These are phyloP conservation scores for Rubia yunnanensis DNA, from an alignment of 257 asterid genomes.

Conservation along the genomic window DNA sequence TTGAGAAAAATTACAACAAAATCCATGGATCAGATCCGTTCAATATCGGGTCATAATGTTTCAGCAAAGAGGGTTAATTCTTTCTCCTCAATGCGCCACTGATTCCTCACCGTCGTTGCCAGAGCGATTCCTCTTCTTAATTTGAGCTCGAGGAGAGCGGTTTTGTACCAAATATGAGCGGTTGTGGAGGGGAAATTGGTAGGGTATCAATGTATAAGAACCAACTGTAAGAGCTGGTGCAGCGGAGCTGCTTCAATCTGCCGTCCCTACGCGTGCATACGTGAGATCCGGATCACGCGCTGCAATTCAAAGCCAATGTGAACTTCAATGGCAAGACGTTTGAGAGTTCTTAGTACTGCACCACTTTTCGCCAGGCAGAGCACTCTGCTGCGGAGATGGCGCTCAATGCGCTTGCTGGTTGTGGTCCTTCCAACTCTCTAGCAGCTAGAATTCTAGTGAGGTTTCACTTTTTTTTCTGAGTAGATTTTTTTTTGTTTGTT, in stretches of 20 bases:
- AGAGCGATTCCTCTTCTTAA: too few relatives aligned
- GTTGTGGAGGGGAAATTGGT: neutral
- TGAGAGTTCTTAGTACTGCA: conserved; percentile 76
- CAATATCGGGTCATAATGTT: too few relatives aligned
- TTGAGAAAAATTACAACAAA: too few relatives aligned
- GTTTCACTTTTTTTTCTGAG: neutral
- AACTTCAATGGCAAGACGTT: conserved; percentile 75
- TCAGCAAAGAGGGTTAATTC: too few relatives aligned
- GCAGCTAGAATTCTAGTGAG: conserved; percentile 72
- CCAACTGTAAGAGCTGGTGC: conserved; percentile 92
- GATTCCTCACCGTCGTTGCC: too few relatives aligned
- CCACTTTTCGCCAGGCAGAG: conserved; percentile 84
- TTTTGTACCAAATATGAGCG: neutral
- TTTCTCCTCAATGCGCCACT: too few relatives aligned
- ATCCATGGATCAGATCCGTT: too few relatives aligned
- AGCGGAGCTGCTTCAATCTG: conserved; percentile 85
- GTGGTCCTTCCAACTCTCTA: conserved; percentile 72
- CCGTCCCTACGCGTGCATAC: conserved; percentile 64
- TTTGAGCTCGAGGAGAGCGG: conserved; percentile 5
- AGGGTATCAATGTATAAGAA: conserved; percentile 50
- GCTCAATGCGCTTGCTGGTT: conserved; percentile 50
- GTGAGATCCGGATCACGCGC: conserved; percentile 97
- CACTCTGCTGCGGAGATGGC: conserved; percentile 94
- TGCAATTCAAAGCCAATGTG: conserved; percentile 75
- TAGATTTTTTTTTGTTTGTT: neutral